phyloP scores from a whole-genome alignment of 345 rosid species.

The Diplotaxis tenuifolia region DNA sequence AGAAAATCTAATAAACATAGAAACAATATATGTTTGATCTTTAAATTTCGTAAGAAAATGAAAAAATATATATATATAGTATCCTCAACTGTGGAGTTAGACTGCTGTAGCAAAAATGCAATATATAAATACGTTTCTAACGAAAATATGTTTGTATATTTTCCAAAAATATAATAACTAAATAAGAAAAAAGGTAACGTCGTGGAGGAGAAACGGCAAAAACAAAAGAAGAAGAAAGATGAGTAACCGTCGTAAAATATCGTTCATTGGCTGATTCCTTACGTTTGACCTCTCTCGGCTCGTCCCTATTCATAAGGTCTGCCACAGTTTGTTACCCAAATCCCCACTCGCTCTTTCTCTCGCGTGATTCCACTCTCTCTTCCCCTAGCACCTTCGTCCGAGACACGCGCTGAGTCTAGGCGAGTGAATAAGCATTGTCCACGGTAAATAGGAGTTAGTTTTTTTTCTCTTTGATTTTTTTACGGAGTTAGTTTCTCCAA shows the following conservation, averaged over 20 bases:
- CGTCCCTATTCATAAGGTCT: conserved; percentile 10
- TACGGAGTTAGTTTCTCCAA: conserved; percentile 44
- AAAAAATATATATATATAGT: no score
- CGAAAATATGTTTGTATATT: no score
- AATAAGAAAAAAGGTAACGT: not conserved
- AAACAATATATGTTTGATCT: no score
- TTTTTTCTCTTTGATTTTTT: conserved; percentile 1
- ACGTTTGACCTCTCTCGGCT: conserved; percentile 27
- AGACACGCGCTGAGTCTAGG: not conserved
- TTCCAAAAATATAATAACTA: no score
- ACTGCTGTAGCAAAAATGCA: no score
- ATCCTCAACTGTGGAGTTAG: no score
- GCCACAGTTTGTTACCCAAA: conserved; percentile 13
- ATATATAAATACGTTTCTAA: no score
- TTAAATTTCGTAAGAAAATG: no score
- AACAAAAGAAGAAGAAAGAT: not conserved
- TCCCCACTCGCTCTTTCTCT: not conserved
- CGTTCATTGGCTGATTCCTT: conserved; percentile 11
- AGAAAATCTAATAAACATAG: no score
- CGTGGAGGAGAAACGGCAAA: conserved; percentile 1
- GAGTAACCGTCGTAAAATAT: conserved; percentile 27
- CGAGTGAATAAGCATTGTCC: conserved; percentile 6
- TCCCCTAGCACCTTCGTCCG: not conserved
- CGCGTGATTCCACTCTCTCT: not conserved
- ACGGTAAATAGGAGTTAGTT: conserved; percentile 44